phyloP scores from a whole-genome alignment of 2,329 filamentous ascomycete species.

The Claviceps quebecensis region DNA sequence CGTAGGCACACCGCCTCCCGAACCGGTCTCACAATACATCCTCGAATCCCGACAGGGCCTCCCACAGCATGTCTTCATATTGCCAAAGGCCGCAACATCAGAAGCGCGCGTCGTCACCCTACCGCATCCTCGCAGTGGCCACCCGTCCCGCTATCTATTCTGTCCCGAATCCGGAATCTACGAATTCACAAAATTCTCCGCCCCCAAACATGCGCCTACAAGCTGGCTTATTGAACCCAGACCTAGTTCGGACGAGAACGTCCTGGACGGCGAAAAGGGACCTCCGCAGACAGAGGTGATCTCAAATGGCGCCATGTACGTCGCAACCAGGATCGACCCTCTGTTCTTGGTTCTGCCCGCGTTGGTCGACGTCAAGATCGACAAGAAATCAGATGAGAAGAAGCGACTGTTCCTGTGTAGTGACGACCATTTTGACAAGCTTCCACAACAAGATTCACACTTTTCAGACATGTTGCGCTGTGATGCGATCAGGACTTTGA shows the following conservation, averaged over 20 bases:
- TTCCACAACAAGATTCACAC: constrained; percentile 41
- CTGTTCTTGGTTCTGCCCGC: constrained; percentile 72
- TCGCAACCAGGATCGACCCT: constrained; percentile 74
- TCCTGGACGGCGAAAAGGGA: constrained; percentile 7
- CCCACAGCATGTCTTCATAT: constrained; percentile 43
- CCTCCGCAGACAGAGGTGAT: constrained; percentile 27
- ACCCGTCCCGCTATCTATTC: constrained; percentile 44
- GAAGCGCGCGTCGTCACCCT: constrained; percentile 45
- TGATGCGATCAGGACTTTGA: constrained; percentile 29
- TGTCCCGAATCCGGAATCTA: constrained; percentile 49
- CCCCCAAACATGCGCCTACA: constrained; percentile 37
- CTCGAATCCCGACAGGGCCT: constrained; percentile 26
- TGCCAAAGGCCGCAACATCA: constrained; percentile 40
- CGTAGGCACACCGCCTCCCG: constrained; percentile 15
- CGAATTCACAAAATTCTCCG: constrained; percentile 47
- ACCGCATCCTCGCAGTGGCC: constrained; percentile 41
- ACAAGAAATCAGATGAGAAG: constrained; percentile 28
- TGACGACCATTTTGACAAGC: constrained; percentile 58
- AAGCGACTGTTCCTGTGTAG: constrained; percentile 54
- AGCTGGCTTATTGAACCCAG: constrained; percentile 46
- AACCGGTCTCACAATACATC: constrained; percentile 22
- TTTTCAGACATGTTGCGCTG: constrained; percentile 41
- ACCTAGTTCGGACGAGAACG: constrained; percentile 8
- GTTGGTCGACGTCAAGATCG: constrained; percentile 33
- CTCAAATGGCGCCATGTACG: constrained; percentile 58